Conservation (phyloP, 768 basidiomycete genomes). For the Xerocomellus intermedius region DNA sequence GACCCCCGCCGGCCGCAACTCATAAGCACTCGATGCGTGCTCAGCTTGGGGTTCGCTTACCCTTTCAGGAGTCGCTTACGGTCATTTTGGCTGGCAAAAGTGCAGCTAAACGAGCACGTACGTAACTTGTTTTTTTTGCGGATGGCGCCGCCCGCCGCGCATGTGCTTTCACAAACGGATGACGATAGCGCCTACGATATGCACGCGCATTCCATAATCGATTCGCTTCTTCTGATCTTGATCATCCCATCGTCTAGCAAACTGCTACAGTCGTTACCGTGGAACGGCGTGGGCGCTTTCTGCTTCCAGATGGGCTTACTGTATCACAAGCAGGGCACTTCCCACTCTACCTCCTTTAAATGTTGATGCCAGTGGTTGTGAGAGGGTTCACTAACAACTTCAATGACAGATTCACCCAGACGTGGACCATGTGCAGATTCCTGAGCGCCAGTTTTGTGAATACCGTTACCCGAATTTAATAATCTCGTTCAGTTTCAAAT, state of each 20-base stretch:
- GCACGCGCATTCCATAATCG: not conserved
- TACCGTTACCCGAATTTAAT: not conserved
- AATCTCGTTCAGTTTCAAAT: not conserved
- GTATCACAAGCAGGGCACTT: not conserved
- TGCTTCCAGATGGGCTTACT: not conserved
- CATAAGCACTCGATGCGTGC: too few species aligned
- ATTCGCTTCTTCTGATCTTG: conserved; percentile 5
- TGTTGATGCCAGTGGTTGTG: not conserved
- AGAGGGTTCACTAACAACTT: not conserved
- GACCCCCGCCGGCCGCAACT: not conserved
- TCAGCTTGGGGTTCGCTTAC: not conserved
- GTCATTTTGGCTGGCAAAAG: too few species aligned
- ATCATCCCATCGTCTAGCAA: not conserved
- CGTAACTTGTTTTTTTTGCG: too few species aligned
- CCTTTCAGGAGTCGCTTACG: too few species aligned
- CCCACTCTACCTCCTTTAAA: conserved; percentile 10
- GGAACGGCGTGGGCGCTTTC: not conserved
- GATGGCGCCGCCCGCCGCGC: too few species aligned
- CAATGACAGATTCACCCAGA: not conserved
- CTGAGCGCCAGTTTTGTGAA: not conserved
- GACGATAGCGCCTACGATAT: not conserved
- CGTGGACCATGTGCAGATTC: not conserved
- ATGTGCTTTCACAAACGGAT: not conserved
- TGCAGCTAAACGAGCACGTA: too few species aligned
- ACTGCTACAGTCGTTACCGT: not conserved